Conservation (phyloP, 176 grass and related monocot species). For the Phyllostachys edulis region DNA sequence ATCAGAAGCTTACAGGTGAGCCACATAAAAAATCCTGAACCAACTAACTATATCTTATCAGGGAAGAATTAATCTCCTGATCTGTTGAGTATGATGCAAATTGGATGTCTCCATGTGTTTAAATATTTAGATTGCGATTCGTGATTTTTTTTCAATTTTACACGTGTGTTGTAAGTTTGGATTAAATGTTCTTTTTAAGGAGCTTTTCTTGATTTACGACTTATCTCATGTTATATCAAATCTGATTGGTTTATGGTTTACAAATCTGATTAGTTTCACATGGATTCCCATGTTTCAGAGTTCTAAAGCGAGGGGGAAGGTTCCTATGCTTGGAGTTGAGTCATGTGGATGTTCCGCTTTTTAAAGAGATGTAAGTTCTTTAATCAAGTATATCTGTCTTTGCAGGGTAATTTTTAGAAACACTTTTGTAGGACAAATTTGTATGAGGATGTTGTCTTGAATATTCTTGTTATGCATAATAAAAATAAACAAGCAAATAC, state of each 20-base stretch:
- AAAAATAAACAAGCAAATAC: background rate
- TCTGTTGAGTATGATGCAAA: background rate
- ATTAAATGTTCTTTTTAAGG: background rate
- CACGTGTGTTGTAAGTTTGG: background rate
- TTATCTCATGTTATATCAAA: background rate
- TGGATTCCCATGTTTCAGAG: conserved; percentile 51
- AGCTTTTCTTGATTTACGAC: background rate
- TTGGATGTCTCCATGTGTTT: background rate
- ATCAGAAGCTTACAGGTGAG: conserved; percentile 77
- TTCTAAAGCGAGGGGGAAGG: conserved; percentile 83
- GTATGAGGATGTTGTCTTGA: background rate
- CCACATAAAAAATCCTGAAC: background rate
- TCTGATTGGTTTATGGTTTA: background rate
- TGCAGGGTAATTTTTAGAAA: background rate
- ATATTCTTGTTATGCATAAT: background rate
- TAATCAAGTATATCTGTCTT: background rate
- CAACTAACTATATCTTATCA: background rate
- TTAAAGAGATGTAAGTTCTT: conserved; percentile 80
- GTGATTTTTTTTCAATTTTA: background rate
- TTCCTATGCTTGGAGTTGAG: conserved; percentile 95
- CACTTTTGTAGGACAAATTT: conserved; percentile 3
- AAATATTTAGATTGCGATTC: background rate
- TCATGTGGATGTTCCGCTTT: conserved; percentile 72
- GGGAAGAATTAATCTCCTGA: background rate
- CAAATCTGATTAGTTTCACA: conserved; percentile 14